Evolutionary conservation across 2,329 filamentous ascomycete species (phyloP).

Genomic region (Plectosphaerella cucumerina): DNA sequence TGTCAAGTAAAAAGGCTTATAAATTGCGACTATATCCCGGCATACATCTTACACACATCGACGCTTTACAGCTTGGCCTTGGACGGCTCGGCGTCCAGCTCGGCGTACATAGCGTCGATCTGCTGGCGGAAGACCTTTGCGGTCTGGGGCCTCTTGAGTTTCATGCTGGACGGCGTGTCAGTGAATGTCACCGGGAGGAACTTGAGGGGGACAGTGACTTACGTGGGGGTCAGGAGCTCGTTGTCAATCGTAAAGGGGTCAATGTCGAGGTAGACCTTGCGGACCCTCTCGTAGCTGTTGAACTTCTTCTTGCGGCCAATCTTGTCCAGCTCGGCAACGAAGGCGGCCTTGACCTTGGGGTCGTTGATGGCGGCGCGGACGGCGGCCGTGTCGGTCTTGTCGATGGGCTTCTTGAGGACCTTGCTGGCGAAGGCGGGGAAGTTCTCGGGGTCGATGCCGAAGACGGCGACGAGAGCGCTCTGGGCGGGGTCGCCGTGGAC

Average conservation of each 20-base stretch:
- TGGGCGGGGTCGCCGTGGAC: constrained; percentile 88
- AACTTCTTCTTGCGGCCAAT: constrained; percentile 83
- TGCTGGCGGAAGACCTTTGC: constrained; percentile 47
- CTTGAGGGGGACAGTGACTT: constrained; percentile 42
- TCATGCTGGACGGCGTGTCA: constrained; percentile 39
- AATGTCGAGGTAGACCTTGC: constrained; percentile 67
- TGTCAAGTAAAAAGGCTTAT: no score
- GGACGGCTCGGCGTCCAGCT: constrained; percentile 38
- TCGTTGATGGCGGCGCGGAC: constrained; percentile 65
- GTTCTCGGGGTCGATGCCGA: constrained; percentile 78
- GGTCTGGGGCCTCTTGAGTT: constrained; percentile 56
- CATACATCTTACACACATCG: no score
- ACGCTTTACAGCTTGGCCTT: constrained; percentile 40
- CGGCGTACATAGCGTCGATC: constrained; percentile 54
- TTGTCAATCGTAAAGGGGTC: constrained; percentile 95
- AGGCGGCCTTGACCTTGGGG: constrained; percentile 66
- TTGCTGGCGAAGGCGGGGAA: constrained; percentile 81
- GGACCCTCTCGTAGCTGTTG: constrained; percentile 84
- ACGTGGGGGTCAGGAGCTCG: constrained; percentile 83
- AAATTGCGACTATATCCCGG: no score
- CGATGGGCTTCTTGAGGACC: constrained; percentile 65
- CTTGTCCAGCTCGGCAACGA: constrained; percentile 72
- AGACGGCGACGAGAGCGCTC: constrained; percentile 77
- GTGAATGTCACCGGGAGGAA: not conserved
- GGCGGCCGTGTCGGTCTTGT: constrained; percentile 59